phyloP scores from a whole-genome alignment of 225 moss, liverwort and hornwort genomes.

The Rhytidiadelphus loreus region DNA sequence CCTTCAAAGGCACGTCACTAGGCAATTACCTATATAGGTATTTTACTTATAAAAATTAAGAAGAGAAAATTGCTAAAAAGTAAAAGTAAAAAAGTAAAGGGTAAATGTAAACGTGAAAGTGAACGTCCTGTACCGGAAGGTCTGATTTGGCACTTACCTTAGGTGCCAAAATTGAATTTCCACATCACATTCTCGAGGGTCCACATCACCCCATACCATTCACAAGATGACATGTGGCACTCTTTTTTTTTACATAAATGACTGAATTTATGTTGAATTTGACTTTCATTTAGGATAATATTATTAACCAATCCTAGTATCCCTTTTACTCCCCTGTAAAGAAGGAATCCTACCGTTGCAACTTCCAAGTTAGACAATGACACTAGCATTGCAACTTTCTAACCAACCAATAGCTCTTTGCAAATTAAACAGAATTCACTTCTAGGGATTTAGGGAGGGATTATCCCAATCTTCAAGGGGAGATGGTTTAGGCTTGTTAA shows the following conservation, averaged over 20 bases:
- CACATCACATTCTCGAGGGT: not conserved
- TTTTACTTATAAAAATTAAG: not conserved
- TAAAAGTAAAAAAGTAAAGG: not conserved
- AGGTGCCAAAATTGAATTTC: not conserved
- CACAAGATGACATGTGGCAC: not conserved
- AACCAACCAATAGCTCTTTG: not conserved
- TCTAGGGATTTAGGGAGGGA: rapidly evolving
- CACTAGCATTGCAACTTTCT: not conserved
- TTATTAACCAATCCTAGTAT: too few species aligned
- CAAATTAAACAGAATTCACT: not conserved
- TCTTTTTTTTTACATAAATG: not conserved
- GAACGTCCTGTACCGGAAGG: not conserved
- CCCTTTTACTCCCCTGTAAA: rapidly evolving
- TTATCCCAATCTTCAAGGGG: not conserved
- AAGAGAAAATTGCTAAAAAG: not conserved
- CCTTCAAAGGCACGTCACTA: not conserved
- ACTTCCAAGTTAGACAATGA: rapidly evolving
- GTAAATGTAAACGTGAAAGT: too few species aligned
- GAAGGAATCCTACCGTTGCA: rapidly evolving
- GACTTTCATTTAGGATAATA: rapidly evolving
- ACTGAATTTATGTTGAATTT: not conserved
- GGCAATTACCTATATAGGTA: not conserved
- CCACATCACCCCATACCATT: not conserved
- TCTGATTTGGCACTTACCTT: not conserved
- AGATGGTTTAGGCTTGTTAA: too few species aligned